phyloP scores from a whole-genome alignment of 108 stramenopile species.

The Discostella stelligeroides region DNA sequence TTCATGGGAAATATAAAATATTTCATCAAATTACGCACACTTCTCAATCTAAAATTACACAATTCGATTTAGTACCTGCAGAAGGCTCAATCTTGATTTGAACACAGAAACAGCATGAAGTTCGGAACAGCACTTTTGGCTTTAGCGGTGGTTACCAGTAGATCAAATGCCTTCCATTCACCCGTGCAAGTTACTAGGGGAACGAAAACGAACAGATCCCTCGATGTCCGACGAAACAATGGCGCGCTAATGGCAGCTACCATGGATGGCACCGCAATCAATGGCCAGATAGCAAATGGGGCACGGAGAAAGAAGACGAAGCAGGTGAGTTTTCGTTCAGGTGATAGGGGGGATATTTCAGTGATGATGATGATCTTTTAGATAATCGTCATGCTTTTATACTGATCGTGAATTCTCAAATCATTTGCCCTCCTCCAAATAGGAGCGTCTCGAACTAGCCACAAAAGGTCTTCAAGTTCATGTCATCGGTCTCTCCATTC shows the following conservation, averaged over 20 bases:
- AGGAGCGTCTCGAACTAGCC: constrained; percentile 88
- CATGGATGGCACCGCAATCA: constrained; percentile 26
- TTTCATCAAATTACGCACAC: no score
- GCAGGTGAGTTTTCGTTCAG: constrained; percentile 16
- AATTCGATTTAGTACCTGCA: neutral
- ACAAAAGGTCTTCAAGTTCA: constrained; percentile 94
- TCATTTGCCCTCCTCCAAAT: constrained; percentile 4
- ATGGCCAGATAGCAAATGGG: neutral
- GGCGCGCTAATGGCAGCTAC: constrained; percentile 36
- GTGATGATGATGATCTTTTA: neutral
- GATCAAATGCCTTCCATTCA: constrained; percentile 36
- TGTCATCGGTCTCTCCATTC: constrained; percentile 95
- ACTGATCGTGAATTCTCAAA: neutral
- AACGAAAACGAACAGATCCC: constrained; percentile 1
- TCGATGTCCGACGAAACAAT: neutral
- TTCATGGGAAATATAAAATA: no score
- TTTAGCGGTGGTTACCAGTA: constrained; percentile 4
- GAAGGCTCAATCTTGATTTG: neutral
- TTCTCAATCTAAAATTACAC: no score
- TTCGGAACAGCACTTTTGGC: constrained; percentile 33
- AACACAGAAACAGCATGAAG: constrained; percentile 20
- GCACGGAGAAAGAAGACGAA: constrained; percentile 43
- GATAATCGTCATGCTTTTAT: neutral
- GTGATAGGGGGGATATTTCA: neutral
- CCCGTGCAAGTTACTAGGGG: constrained; percentile 1